A percentile compares a stretch with the other conserved stretches of the same genome.
These are phyloP conservation scores for Exophiala dermatitidis DNA, from an alignment of 2,329 filamentous ascomycete genomes.

Conservation along the genomic window DNA sequence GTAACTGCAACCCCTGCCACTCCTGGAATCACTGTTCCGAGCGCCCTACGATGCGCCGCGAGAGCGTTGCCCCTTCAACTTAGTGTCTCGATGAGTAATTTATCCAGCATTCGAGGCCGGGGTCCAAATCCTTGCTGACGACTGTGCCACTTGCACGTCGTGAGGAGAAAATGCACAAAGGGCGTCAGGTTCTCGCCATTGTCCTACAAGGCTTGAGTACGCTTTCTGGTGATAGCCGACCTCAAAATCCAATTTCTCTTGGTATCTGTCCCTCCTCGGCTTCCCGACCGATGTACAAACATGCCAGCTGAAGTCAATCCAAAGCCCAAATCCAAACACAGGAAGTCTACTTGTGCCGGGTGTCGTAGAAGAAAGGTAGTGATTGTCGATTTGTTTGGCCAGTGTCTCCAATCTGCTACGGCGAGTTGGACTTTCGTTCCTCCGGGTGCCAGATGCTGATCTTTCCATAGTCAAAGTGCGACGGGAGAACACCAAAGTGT, in stretches of 20 bases:
- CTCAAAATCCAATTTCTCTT: not conserved
- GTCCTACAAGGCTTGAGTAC: slow-evolving; percentile 15
- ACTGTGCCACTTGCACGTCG: slow-evolving; percentile 10
- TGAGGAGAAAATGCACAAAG: slow-evolving; percentile 15
- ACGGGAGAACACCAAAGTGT: slow-evolving; percentile 26
- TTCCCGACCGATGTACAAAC: not conserved
- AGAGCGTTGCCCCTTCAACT: not conserved
- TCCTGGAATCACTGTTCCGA: not conserved
- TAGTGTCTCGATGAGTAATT: slow-evolving; percentile 7
- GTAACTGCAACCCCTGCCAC: too few species aligned
- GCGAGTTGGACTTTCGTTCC: not conserved
- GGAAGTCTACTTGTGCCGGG: slow-evolving; percentile 25
- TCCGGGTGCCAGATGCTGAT: slow-evolving; percentile 9
- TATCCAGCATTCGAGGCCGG: slow-evolving; percentile 1
- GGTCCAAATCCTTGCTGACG: slow-evolving; percentile 11
- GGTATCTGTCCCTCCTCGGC: not conserved
- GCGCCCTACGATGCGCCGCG: not conserved
- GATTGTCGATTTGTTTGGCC: slow-evolving; percentile 1
- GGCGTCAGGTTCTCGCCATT: not conserved
- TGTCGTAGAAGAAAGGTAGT: slow-evolving; percentile 26
- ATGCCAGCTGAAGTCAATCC: slow-evolving; percentile 19
- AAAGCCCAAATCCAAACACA: slow-evolving; percentile 25
- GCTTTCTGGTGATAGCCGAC: not conserved
- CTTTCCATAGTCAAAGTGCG: slow-evolving; percentile 24
- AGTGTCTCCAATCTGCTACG: not conserved